Evolutionary conservation across 1,284 basidiomycete genomes (phyloP), one percentile per base, ranked within the genome.

Genomic region (Heterobasidion parviporum): DNA sequence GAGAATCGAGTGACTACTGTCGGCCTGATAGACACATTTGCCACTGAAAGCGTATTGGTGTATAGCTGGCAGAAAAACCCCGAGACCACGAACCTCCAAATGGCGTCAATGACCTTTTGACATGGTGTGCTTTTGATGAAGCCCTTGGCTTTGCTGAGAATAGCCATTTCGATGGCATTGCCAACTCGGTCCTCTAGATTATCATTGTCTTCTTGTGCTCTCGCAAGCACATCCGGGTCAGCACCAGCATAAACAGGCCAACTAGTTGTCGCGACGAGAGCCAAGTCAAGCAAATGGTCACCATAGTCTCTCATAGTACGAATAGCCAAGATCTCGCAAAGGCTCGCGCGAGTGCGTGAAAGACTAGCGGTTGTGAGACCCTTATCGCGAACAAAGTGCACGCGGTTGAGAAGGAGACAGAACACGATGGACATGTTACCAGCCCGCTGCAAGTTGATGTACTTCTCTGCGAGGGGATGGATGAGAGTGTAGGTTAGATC

Each of bases 141-240:
- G 26, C 83, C 74, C 66, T 92, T 94, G 12, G 92, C 84, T 63
- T 83, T 85, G 58, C 88, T 82, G 34, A 95, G 76, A 59, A 96
- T 94, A 1, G 93, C 93, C 78, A 96, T 82, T 70, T 96, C 93
- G 50, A 95, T 87, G 1, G 92, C 92, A 63, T 92, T 95, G 1
- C 93, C 93, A 2, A 92, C 84, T 53, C 86, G 74, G 46, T 91
- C 87, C 57, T 92, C 83, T 34, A 89, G 68, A 62, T 89, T 85
- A 55, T 83, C 81, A 57, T 90, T 75, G 52, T 93, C 86, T 58
- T 87, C 81, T 57, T 80, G 78, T 2, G 84, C 87, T 54, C 80
- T 77, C 16, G 77, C 70, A 41, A 93, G 64, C 3, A 89, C 72
- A 44, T 72, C 77, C 5, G 78, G 72, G 44, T 85, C 87, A n/a